A percentile compares a stretch with the other conserved stretches of the same genome.
Evolutionary conservation across 345 rosid genomes (phyloP).

Genomic region (Linum lewisii): DNA sequence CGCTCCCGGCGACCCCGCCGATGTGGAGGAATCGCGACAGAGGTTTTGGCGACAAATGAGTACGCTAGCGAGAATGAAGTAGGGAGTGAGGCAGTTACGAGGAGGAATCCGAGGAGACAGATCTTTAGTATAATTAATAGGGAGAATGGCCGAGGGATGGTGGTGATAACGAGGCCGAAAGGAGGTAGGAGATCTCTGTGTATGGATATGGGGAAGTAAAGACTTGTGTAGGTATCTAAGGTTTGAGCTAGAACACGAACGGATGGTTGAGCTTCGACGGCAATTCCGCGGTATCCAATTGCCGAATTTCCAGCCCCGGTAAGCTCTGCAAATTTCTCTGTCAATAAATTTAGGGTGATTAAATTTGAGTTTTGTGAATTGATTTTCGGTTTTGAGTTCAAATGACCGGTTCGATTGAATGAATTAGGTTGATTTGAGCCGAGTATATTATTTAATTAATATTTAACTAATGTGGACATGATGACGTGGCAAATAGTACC

Average conservation of each 20-base stretch:
- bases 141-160: slow-evolving; percentile 26
- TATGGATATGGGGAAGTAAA: slow-evolving; percentile 84
- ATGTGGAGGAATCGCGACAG: slow-evolving; percentile 26
- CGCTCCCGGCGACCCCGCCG: slow-evolving; percentile 53
- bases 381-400: too few species aligned
- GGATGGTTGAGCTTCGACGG: slow-evolving; percentile 72
- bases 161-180: slow-evolving; percentile 73
- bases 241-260: slow-evolving; percentile 71
- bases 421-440: too few species aligned
- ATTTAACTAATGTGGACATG: too few species aligned
- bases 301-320: slow-evolving; percentile 95
- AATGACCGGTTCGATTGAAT: too few species aligned
- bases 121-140: background rate
- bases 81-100: slow-evolving; percentile 12
- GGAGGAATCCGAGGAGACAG: slow-evolving; percentile 17
- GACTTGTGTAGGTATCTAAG: slow-evolving; percentile 86
- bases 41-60: slow-evolving; percentile 25
- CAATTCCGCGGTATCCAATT: slow-evolving; percentile 67
- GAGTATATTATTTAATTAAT: too few species aligned
- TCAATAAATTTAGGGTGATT: too few species aligned
- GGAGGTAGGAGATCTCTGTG: slow-evolving; percentile 75
- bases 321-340: slow-evolving; percentile 4
- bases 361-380: too few species aligned
- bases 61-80: slow-evolving; percentile 81
- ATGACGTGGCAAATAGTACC: too few species aligned